These are phyloP conservation scores for Tetraselmis chui DNA, from an alignment of 139 green algal species.

Conservation along the genomic window DNA sequence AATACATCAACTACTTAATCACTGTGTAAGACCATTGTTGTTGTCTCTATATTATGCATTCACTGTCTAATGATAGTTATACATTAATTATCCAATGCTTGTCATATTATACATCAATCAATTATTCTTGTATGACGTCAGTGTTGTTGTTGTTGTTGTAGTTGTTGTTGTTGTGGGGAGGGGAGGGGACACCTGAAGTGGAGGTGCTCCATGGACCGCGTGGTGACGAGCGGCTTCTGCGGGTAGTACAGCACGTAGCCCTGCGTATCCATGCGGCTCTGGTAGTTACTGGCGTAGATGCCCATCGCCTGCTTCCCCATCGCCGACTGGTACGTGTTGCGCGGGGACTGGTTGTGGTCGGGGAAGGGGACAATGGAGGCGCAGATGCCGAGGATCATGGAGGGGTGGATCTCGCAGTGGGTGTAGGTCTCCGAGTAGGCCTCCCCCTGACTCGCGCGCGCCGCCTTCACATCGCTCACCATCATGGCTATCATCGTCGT, in stretches of 20 bases:
- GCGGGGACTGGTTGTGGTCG: constrained; percentile 97
- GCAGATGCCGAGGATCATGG: constrained; percentile 97
- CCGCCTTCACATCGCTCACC: constrained; percentile 53
- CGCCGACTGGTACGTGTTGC: constrained; percentile 92
- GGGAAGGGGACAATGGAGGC: constrained; percentile 98
- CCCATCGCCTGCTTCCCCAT: constrained; percentile 97
- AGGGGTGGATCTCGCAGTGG: constrained; percentile 97
- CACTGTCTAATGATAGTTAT: too few relatives aligned
- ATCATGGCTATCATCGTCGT: constrained; percentile 98
- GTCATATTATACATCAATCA: too few relatives aligned
- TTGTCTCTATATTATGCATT: too few relatives aligned
- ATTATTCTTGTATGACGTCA: constrained; percentile 60
- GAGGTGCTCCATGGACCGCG: constrained; percentile 80
- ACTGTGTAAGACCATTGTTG: too few relatives aligned
- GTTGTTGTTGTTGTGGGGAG: constrained; percentile 37
- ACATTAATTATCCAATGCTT: too few relatives aligned
- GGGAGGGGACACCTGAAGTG: constrained; percentile 52
- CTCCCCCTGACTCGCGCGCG: background rate
- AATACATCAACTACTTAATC: too few relatives aligned
- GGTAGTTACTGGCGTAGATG: constrained; percentile 81
- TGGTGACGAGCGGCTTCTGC: constrained; percentile 90
- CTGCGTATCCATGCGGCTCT: constrained; percentile 68
- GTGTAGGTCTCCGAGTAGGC: constrained; percentile 82
- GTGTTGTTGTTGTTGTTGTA: constrained; percentile 46
- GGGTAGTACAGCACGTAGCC: constrained; percentile 75